Percentiles rank a stretch among this genome's conserved stretches.
Evolutionary conservation across 2,329 filamentous ascomycete genomes (phyloP).

Genomic region (Fusarium falciforme): DNA sequence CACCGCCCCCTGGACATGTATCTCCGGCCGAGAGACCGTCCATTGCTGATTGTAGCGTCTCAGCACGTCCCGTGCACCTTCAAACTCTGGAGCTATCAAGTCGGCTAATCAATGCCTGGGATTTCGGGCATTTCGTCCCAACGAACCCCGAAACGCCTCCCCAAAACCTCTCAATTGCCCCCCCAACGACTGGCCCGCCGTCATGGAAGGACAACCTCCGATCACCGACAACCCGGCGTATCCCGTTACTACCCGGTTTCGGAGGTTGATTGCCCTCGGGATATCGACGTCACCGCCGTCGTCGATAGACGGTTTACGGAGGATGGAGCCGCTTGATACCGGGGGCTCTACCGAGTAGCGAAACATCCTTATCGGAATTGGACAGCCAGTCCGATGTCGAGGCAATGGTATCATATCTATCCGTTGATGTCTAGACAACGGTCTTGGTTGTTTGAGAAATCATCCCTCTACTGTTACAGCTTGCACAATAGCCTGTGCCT

Average conservation of each 20-base stretch:
- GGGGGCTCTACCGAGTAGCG: constrained; percentile 10
- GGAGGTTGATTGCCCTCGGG: constrained; percentile 25
- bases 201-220: constrained; percentile 6
- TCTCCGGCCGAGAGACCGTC: constrained; percentile 33
- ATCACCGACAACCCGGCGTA: constrained; percentile 29
- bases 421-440: neutral
- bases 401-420: constrained; percentile 1
- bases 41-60: neutral
- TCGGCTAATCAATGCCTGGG: constrained; percentile 27
- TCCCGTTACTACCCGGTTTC: constrained; percentile 41
- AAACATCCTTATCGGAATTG: constrained; percentile 4
- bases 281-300: constrained; percentile 36
- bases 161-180: constrained; percentile 18
- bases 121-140: constrained; percentile 33
- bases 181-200: constrained; percentile 25
- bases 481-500: constrained; percentile 47
- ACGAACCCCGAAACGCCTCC: constrained; percentile 28
- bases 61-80: constrained; percentile 1
- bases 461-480: constrained; percentile 30
- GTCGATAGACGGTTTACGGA: constrained; percentile 12
- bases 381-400: neutral
- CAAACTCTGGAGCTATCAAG: constrained; percentile 14
- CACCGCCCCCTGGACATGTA: constrained; percentile 37
- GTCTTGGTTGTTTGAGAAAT: neutral
- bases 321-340: constrained; percentile 12